Conservation (phyloP, 495 filamentous ascomycete species). For the Aspergillus sclerotiicarbonarius region DNA sequence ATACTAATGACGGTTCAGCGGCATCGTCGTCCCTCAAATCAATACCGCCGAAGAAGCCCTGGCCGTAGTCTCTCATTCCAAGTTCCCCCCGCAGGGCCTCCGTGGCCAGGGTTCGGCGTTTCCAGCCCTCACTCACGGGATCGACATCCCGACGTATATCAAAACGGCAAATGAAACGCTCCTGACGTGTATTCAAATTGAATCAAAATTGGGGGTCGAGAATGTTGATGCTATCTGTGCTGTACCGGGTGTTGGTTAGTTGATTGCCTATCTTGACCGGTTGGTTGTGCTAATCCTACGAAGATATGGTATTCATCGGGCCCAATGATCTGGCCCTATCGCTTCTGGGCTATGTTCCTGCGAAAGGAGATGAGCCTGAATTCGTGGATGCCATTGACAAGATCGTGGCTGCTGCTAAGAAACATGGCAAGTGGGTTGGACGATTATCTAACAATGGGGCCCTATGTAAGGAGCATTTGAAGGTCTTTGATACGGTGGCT, state of each 20-base stretch:
- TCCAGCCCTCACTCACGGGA: constrained; percentile 38
- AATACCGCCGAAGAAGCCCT: constrained; percentile 66
- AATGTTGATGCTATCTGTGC: constrained; percentile 47
- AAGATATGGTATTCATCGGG: constrained; percentile 60
- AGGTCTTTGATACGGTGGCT: constrained; percentile 35
- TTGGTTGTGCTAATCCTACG: too few species aligned
- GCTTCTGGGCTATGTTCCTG: constrained; percentile 28
- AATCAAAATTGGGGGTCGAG: constrained; percentile 41
- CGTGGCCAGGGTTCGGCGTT: constrained; percentile 62
- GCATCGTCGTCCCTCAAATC: constrained; percentile 63
- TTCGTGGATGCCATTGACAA: constrained; percentile 32
- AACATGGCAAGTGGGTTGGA: constrained; percentile 35
- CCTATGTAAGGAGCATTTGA: constrained; percentile 22
- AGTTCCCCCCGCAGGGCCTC: constrained; percentile 63
- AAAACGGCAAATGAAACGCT: constrained; percentile 33
- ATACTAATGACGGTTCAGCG: constrained; percentile 6
- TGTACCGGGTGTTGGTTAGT: constrained; percentile 22
- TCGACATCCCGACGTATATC: constrained; percentile 25
- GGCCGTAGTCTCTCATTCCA: constrained; percentile 55
- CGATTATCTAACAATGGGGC: constrained; percentile 32
- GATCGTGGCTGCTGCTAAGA: constrained; percentile 29
- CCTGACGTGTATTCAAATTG: constrained; percentile 44
- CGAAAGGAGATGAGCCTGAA: constrained; percentile 28
- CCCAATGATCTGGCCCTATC: constrained; percentile 50
- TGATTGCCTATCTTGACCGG: too few species aligned